These are phyloP conservation scores for Botrytis tulipae DNA, from an alignment of 2,329 filamentous ascomycete genomes.

Conservation along the genomic window DNA sequence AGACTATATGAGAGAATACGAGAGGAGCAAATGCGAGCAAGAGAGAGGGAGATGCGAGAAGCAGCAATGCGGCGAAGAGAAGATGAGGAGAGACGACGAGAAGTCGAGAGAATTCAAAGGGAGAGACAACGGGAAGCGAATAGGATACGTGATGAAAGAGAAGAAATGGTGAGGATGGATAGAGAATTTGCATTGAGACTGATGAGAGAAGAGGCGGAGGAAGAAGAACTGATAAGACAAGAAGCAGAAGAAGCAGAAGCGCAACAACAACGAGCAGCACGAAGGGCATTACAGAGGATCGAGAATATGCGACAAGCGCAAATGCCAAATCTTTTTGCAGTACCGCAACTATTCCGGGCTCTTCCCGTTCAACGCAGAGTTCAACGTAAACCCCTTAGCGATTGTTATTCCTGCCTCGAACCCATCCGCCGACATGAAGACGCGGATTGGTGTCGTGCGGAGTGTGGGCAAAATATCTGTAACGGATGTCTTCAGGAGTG, in stretches of 20 bases:
- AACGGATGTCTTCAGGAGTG: background rate
- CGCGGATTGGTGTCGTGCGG: background rate
- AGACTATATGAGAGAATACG: background rate
- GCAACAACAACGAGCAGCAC: background rate
- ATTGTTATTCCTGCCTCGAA: conserved; percentile 1
- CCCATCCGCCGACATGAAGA: background rate
- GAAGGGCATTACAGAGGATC: background rate
- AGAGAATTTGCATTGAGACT: background rate
- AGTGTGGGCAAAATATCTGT: conserved; percentile 9
- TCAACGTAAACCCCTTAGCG: background rate
- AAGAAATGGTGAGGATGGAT: background rate
- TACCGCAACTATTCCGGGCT: background rate
- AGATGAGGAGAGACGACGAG: background rate
- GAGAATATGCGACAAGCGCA: background rate
- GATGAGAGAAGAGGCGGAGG: background rate
- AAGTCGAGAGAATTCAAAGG: background rate
- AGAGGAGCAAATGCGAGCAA: background rate
- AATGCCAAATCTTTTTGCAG: background rate
- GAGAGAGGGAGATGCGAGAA: background rate
- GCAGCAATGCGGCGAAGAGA: background rate
- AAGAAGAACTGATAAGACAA: background rate
- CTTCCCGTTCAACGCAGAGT: background rate
- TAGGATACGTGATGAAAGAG: background rate
- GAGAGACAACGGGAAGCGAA: background rate
- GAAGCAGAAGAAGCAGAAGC: background rate